Evolutionary conservation across 148 eudicot species (phyloP).

Genomic region (Selenicereus undatus): DNA sequence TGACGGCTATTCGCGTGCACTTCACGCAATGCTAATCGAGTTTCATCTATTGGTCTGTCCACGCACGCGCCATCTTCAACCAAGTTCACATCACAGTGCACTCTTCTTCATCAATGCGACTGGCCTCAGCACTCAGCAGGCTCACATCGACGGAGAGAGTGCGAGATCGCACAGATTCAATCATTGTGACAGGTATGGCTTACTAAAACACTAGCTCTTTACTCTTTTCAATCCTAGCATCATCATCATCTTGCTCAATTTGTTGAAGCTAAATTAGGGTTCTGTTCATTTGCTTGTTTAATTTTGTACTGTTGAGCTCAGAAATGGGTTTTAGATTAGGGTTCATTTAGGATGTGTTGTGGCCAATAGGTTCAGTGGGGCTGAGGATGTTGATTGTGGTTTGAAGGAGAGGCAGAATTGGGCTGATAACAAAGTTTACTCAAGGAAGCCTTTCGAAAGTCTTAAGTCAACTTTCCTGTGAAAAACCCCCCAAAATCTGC

Average conservation of each 20-base stretch:
- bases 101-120: slow-evolving; percentile 1
- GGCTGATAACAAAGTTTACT: slow-evolving; percentile 52
- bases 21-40: not conserved
- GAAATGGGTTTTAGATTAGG: slow-evolving; percentile 17
- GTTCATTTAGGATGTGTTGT: slow-evolving; percentile 2
- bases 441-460: slow-evolving; percentile 58
- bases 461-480: slow-evolving; percentile 23
- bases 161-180: not conserved
- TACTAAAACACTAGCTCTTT: no score
- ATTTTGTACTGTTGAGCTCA: not conserved
- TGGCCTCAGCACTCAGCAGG: slow-evolving; percentile 10
- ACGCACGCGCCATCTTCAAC: not conserved
- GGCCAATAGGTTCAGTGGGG: slow-evolving; percentile 28
- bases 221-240: no score
- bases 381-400: slow-evolving; percentile 34
- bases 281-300: no score
- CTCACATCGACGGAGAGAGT: not conserved
- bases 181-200: not conserved
- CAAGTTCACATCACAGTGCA: slow-evolving; percentile 3
- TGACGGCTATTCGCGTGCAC: not conserved
- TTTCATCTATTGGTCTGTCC: not conserved
- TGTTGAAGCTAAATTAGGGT: no score
- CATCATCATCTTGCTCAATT: no score
- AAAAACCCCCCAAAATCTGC: slow-evolving; percentile 20
- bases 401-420: slow-evolving; percentile 37